These are phyloP conservation scores for Daldinia bambusicola DNA, from an alignment of 495 filamentous ascomycete species.

Conservation along the genomic window DNA sequence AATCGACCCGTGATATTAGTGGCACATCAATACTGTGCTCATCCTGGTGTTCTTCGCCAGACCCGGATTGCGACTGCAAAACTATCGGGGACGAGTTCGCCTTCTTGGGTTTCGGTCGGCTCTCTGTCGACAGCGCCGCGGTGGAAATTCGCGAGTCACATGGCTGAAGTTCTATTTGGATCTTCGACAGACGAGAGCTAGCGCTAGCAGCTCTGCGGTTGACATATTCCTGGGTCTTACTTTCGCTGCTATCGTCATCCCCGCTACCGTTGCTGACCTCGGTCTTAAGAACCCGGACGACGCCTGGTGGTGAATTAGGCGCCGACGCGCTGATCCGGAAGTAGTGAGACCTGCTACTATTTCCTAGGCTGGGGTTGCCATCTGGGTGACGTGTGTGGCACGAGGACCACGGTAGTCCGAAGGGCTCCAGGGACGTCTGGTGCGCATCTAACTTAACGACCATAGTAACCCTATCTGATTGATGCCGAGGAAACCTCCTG, in stretches of 20 bases:
- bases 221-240: background rate
- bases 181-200: conserved; percentile 21
- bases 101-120: conserved; percentile 32
- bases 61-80: conserved; percentile 12
- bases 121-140: background rate
- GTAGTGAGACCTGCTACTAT: conserved; percentile 29
- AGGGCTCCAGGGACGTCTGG: conserved; percentile 40
- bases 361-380: conserved; percentile 18
- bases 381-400: conserved; percentile 19
- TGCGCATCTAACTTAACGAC: conserved; percentile 36
- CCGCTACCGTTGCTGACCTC: conserved; percentile 1
- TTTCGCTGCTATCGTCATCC: background rate
- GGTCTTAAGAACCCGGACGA: conserved; percentile 28
- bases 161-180: conserved; percentile 34
- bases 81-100: conserved; percentile 29
- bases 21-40: conserved; percentile 6
- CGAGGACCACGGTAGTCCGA: conserved; percentile 36
- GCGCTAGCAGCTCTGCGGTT: conserved; percentile 2
- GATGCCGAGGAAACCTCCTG: conserved; percentile 6
- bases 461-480: conserved; percentile 32
- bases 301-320: conserved; percentile 34
- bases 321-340: conserved; percentile 33
- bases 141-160: conserved; percentile 10
- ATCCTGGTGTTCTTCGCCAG: background rate
- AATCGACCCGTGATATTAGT: background rate